Evolutionary conservation across 202 grass and related monocot species (phyloP).

Genomic region (Panicum virgatum): DNA sequence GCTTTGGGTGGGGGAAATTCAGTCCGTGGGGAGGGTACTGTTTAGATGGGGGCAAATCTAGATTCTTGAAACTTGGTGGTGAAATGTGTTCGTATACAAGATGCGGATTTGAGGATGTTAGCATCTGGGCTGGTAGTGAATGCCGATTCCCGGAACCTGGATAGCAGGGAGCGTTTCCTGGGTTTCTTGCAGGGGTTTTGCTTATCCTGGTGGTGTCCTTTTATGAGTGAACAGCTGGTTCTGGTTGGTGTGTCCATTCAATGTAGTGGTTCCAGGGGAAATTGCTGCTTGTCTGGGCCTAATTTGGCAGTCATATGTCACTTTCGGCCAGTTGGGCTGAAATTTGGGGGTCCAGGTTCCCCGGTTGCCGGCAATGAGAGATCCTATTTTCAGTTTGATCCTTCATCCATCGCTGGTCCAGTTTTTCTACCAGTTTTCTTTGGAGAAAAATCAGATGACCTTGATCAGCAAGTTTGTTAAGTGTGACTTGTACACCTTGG

Average conservation of each 20-base stretch:
- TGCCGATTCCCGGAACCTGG: background rate
- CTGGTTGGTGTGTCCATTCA: too few species aligned
- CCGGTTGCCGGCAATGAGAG: background rate
- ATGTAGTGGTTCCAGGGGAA: background rate
- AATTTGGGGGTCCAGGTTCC: background rate
- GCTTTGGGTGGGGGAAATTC: background rate
- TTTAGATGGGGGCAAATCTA: slow-evolving; percentile 19
- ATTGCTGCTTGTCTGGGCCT: background rate
- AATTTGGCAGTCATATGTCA: slow-evolving; percentile 19
- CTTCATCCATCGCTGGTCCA: background rate
- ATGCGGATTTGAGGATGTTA: background rate
- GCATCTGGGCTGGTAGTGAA: background rate
- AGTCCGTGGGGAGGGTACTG: background rate
- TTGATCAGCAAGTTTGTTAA: background rate
- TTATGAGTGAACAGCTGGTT: background rate
- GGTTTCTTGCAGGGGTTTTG: background rate
- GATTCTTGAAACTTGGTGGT: too few species aligned
- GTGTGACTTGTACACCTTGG: background rate
- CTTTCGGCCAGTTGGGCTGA: slow-evolving; percentile 13
- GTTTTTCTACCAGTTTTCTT: background rate
- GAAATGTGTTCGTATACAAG: background rate
- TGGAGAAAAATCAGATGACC: background rate
- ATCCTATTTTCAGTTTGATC: background rate
- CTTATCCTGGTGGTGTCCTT: background rate
- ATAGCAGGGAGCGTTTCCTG: background rate